Evolutionary conservation across 1,284 basidiomycete species (phyloP).

Genomic region (Puccinia polysora): DNA sequence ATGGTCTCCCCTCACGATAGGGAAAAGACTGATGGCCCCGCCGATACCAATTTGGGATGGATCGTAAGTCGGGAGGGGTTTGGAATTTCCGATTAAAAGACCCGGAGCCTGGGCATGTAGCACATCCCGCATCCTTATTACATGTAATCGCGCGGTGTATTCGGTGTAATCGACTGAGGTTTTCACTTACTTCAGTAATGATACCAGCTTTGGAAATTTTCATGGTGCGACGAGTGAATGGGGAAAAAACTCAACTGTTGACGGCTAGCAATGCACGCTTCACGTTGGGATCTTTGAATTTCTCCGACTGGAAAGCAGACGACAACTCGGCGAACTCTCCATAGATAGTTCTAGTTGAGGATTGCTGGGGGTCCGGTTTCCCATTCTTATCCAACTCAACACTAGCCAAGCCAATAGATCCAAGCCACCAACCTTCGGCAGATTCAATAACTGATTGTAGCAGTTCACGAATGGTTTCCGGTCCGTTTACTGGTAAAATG

Average conservation of each 20-base stretch:
- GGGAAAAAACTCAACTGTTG: conserved; percentile 21
- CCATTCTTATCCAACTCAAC: conserved; percentile 46
- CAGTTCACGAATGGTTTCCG: conserved; percentile 49
- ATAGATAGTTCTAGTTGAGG: conserved; percentile 8
- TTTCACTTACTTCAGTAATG: neutral
- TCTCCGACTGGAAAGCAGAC: conserved; percentile 20
- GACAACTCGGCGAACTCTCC: conserved; percentile 41
- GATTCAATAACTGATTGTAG: conserved; percentile 49
- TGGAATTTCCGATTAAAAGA: conserved; percentile 44
- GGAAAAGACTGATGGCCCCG: conserved; percentile 46
- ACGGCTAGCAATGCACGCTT: conserved; percentile 34
- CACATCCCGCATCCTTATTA: conserved; percentile 48
- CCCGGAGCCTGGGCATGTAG: conserved; percentile 45
- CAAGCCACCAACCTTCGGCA: conserved; percentile 52
- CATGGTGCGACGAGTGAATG: neutral
- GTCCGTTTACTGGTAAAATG: conserved; percentile 43
- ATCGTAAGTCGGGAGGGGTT: conserved; percentile 46
- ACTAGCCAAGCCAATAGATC: conserved; percentile 49
- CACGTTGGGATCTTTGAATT: conserved; percentile 30
- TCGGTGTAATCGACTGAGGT: conserved; percentile 46
- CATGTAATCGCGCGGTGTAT: conserved; percentile 46
- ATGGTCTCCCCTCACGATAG: conserved; percentile 43
- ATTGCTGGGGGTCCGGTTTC: conserved; percentile 23
- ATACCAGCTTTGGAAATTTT: neutral
- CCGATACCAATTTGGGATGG: conserved; percentile 47